Conservation (phyloP, 2,329 filamentous ascomycete genomes). For the Lachnellula occidentalis region DNA sequence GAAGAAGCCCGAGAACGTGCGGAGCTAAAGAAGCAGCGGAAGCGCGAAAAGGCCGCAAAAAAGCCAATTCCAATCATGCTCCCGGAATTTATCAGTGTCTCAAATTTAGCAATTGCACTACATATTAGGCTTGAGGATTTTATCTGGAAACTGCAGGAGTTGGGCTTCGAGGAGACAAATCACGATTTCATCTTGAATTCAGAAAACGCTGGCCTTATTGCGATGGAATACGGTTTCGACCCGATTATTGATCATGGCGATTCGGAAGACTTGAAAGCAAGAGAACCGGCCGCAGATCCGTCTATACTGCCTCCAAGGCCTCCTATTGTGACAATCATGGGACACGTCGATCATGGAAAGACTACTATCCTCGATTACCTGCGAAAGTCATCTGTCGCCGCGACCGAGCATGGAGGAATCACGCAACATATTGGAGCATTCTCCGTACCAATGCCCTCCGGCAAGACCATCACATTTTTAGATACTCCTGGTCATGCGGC, state of each 20-base stretch:
- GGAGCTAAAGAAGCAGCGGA: conserved; percentile 37
- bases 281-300: conserved; percentile 62
- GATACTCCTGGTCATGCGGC: conserved; percentile 96
- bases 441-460: conserved; percentile 78
- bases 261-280: conserved; percentile 63
- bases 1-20: conserved; percentile 33
- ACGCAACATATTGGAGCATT: conserved; percentile 99
- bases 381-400: conserved; percentile 85
- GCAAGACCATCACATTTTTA: conserved; percentile 90
- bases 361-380: conserved; percentile 93
- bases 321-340: conserved; percentile 98
- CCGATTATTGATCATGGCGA: conserved; percentile 67
- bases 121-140: conserved; percentile 68
- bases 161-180: conserved; percentile 84
- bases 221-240: conserved; percentile 88
- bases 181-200: conserved; percentile 83
- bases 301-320: conserved; percentile 67
- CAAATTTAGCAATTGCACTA: conserved; percentile 70
- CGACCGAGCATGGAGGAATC: conserved; percentile 90
- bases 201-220: conserved; percentile 84
- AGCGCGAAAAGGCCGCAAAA: conserved; percentile 38
- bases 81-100: conserved; percentile 88
- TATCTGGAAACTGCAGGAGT: conserved; percentile 66
- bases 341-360: conserved; percentile 97
- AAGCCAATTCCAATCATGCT: conserved; percentile 58